Evolutionary conservation across 306 rosid species (phyloP).

Genomic region (Quercus cerris): DNA sequence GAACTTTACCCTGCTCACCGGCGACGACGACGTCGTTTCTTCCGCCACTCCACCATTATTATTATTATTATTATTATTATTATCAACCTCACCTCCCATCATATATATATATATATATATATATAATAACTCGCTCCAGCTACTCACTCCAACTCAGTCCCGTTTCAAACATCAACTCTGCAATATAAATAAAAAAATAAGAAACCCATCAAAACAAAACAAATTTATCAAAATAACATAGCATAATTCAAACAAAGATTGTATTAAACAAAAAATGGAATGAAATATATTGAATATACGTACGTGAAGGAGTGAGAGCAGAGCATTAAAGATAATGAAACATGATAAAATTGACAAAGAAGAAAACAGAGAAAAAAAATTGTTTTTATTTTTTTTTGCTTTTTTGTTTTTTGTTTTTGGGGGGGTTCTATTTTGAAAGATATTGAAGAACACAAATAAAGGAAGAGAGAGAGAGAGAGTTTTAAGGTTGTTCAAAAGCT

Average conservation of each 20-base stretch:
- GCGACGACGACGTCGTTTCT: conserved; percentile 25
- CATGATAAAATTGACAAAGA: no score
- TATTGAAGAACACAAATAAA: neutral
- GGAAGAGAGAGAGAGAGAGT: neutral
- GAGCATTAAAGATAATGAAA: no score
- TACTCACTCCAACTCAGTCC: no score
- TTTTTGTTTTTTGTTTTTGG: no score
- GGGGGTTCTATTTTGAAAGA: no score
- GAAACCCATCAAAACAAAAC: no score
- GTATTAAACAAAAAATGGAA: neutral
- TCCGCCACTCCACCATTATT: conserved; percentile 11
- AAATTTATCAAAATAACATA: neutral
- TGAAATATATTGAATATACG: neutral
- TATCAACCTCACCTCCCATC: conserved; percentile 30
- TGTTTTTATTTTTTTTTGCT: no score
- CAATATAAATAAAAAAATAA: neutral
- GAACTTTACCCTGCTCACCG: conserved; percentile 58
- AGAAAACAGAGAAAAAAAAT: no score
- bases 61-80: neutral
- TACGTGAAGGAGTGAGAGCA: no score
- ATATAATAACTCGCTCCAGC: no score
- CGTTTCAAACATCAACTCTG: neutral
- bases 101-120: no score
- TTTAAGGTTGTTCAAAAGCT: neutral
- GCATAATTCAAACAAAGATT: neutral